phyloP scores from a whole-genome alignment of 306 rosid species.

The Pyrus bretschneideri region DNA sequence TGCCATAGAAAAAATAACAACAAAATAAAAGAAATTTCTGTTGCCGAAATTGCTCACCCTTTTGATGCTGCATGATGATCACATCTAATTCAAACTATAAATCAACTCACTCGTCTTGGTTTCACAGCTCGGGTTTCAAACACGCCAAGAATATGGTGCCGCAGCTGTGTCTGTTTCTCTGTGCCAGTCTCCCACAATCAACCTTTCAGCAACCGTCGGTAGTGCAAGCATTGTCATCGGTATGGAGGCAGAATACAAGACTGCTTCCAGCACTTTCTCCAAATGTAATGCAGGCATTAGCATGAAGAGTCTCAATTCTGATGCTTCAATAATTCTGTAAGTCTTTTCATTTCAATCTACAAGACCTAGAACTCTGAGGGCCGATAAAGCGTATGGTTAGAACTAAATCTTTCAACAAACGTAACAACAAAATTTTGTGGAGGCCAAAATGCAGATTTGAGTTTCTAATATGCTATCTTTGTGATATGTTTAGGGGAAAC shows the following conservation, averaged over 20 bases:
- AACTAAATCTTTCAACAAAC: background rate
- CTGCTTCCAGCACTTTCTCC: background rate
- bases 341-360: background rate
- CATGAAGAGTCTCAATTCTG: slow-evolving; percentile 10
- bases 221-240: slow-evolving; percentile 18
- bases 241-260: slow-evolving; percentile 7
- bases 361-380: too few relatives aligned
- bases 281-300: slow-evolving; percentile 14
- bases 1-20: background rate
- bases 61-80: too few relatives aligned
- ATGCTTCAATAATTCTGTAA: slow-evolving; percentile 18
- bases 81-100: background rate
- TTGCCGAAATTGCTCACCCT: background rate
- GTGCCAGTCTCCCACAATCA: slow-evolving; percentile 3
- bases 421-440: background rate
- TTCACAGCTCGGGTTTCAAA: slow-evolving; percentile 4
- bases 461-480: background rate
- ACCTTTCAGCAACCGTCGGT: slow-evolving; percentile 13
- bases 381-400: too few relatives aligned
- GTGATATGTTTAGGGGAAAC: slow-evolving; percentile 3
- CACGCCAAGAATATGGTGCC: slow-evolving; percentile 4
- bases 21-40: background rate
- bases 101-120: background rate
- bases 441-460: background rate
- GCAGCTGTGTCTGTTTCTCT: background rate